Evolutionary conservation across 2,329 filamentous ascomycete genomes (phyloP).

Genomic region (Colletotrichum neosansevieriae): DNA sequence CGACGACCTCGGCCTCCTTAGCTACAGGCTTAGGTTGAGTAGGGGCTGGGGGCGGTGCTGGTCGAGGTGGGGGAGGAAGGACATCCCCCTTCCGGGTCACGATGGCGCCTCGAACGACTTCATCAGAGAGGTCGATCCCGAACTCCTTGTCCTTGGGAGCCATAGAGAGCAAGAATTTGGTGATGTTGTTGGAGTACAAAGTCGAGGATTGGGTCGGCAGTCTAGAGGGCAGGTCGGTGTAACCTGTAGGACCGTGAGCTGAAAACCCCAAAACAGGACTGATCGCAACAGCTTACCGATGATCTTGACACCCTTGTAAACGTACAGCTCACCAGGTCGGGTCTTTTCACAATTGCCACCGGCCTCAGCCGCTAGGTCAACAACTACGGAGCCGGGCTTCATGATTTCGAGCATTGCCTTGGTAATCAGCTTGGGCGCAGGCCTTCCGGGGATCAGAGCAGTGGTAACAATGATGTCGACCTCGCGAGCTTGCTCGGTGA

Average conservation of each 20-base stretch:
- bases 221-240: constrained; percentile 88
- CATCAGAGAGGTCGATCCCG: constrained; percentile 83
- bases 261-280: not conserved
- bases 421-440: constrained; percentile 86
- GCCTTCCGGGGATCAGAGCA: constrained; percentile 87
- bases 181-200: constrained; percentile 93
- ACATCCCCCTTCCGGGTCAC: constrained; percentile 84
- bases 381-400: constrained; percentile 90
- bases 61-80: constrained; percentile 79
- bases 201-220: constrained; percentile 91
- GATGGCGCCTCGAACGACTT: constrained; percentile 87
- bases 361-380: constrained; percentile 88
- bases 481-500: constrained; percentile 86
- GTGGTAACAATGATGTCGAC: constrained; percentile 95
- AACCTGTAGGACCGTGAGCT: constrained; percentile 62
- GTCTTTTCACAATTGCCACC: constrained; percentile 91
- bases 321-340: constrained; percentile 75
- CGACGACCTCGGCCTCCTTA: constrained; percentile 70
- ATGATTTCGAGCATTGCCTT: constrained; percentile 84
- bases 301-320: constrained; percentile 83
- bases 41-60: constrained; percentile 67
- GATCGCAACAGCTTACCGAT: constrained; percentile 69
- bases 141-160: constrained; percentile 81
- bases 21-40: constrained; percentile 50
- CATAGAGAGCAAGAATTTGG: constrained; percentile 88